phyloP scores from a whole-genome alignment of 768 basidiomycete genomes.

The Lactarius psammicola region DNA sequence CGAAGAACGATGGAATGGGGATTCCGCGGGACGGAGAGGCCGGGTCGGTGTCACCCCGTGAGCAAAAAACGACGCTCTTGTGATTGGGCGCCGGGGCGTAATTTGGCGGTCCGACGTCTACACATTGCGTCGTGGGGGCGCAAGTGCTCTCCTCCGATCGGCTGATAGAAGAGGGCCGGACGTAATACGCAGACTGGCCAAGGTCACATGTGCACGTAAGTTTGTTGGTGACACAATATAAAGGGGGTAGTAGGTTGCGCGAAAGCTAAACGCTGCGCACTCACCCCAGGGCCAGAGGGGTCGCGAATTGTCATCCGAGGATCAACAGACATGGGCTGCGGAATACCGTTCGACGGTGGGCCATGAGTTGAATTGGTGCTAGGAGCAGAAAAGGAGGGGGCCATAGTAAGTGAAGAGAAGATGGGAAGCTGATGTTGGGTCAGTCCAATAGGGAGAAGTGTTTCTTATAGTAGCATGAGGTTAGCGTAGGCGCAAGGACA shows the following conservation, averaged over 20 bases:
- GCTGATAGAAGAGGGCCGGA: neutral
- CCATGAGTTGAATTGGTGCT: neutral
- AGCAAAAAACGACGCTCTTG: neutral
- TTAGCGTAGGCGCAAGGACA: neutral
- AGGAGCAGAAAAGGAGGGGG: neutral
- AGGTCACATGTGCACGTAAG: neutral
- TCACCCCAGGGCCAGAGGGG: neutral
- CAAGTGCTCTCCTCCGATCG: neutral
- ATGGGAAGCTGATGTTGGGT: neutral
- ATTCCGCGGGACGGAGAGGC: neutral
- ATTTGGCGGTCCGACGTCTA: neutral
- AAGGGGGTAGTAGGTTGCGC: neutral
- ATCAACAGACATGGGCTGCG: neutral
- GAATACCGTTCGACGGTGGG: neutral
- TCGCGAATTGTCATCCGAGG: neutral
- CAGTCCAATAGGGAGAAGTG: constrained; percentile 1
- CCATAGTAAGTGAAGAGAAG: neutral
- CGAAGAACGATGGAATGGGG: neutral
- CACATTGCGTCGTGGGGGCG: neutral
- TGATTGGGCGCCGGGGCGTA: neutral
- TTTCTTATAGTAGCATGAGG: neutral
- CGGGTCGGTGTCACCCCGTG: neutral
- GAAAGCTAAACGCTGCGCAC: neutral
- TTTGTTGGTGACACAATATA: neutral
- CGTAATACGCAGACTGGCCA: neutral